These are phyloP conservation scores for Aspergillus hancockii DNA, from an alignment of 495 filamentous ascomycete species.

Conservation along the genomic window DNA sequence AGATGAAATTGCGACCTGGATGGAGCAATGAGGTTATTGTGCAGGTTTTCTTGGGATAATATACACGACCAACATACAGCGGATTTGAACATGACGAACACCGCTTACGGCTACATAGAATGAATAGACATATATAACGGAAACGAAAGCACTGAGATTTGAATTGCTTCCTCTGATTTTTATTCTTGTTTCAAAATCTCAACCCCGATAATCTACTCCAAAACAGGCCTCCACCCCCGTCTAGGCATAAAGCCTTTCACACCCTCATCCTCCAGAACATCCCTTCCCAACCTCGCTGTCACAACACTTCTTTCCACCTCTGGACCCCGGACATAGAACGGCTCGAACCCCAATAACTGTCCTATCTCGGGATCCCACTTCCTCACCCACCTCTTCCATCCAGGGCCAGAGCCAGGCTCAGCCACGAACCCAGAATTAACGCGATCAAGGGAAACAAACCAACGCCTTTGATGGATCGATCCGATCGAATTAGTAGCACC, in stretches of 20 bases:
- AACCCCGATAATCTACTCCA: no score
- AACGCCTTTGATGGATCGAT: conserved; percentile 64
- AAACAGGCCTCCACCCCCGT: conserved; percentile 57
- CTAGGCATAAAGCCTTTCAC: conserved; percentile 54
- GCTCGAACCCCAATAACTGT: conserved; percentile 42
- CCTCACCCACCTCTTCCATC: conserved; percentile 29
- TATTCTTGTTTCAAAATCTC: neutral
- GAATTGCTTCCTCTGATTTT: neutral
- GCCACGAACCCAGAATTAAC: conserved; percentile 53
- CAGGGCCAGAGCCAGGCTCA: conserved; percentile 22
- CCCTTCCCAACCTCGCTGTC: conserved; percentile 56
- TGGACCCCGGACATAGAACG: conserved; percentile 60
- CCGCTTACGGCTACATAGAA: neutral
- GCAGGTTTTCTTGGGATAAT: conserved; percentile 55
- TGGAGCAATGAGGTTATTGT: conserved; percentile 86
- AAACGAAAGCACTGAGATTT: neutral
- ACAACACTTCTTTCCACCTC: conserved; percentile 62
- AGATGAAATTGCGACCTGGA: conserved; percentile 66
- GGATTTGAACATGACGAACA: no score
- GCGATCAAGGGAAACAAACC: conserved; percentile 61
- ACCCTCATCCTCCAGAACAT: conserved; percentile 60
- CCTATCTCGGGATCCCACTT: conserved; percentile 15
- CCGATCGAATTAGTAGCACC: conserved; percentile 62
- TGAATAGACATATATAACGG: neutral
- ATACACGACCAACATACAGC: no score